A percentile compares a stretch with the other conserved stretches of the same genome.
These are phyloP conservation scores for Saccharomyces jurei DNA, from an alignment of 805 yeast genomes.

Conservation along the genomic window DNA sequence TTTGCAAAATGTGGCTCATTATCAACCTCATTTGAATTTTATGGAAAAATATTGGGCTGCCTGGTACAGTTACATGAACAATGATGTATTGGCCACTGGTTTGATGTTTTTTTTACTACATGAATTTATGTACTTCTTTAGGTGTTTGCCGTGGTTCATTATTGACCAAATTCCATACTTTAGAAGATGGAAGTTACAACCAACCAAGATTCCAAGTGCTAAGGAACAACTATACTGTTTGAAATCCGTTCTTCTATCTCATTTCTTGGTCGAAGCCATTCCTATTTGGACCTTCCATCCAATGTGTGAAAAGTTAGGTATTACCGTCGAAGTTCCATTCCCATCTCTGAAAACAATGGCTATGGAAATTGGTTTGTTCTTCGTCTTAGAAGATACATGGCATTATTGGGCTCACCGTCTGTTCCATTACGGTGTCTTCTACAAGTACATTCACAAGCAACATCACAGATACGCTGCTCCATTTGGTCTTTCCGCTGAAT, in stretches of 20 bases:
- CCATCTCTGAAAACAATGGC: conserved; percentile 55
- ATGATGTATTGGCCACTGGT: conserved; percentile 90
- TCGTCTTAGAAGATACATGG: conserved; percentile 88
- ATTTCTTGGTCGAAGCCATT: conserved; percentile 85
- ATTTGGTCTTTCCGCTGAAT: conserved; percentile 93
- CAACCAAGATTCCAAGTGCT: conserved; percentile 67
- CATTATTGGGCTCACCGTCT: conserved; percentile 93
- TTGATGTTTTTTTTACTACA: conserved; percentile 72
- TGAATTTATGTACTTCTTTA: conserved; percentile 83
- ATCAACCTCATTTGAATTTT: conserved; percentile 39
- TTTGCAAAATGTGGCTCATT: conserved; percentile 29
- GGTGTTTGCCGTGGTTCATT: conserved; percentile 88
- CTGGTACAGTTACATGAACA: conserved; percentile 75
- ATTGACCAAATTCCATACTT: conserved; percentile 81
- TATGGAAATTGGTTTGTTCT: conserved; percentile 66
- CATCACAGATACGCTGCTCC: conserved; percentile 98
- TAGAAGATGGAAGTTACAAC: conserved; percentile 82
- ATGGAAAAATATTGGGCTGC: conserved; percentile 81
- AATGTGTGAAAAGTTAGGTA: conserved; percentile 72
- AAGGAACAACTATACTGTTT: conserved; percentile 91
- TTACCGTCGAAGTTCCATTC: conserved; percentile 75
- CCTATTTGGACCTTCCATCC: conserved; percentile 98
- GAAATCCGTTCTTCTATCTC: conserved; percentile 75
- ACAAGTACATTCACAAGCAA: conserved; percentile 91
- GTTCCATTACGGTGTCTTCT: conserved; percentile 80